Percentiles rank a stretch among this genome's conserved stretches.
Conservation (phyloP, 768 basidiomycete species). For the Auriscalpium vulgare region DNA sequence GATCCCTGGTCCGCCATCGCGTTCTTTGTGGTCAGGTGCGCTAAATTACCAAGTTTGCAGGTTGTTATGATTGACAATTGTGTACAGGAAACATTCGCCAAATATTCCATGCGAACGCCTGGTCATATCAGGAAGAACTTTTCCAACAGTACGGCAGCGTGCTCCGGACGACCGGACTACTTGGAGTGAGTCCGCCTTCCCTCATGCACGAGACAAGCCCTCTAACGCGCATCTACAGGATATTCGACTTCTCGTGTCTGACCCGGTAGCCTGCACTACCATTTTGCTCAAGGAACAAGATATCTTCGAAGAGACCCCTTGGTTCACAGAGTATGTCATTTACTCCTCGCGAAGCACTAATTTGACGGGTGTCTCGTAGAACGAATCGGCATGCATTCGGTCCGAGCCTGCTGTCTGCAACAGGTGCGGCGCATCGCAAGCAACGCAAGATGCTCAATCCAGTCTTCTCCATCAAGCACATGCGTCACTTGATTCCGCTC, state of each 20-base stretch:
- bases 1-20: no score
- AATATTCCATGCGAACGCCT: no score
- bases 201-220: no score
- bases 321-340: neutral
- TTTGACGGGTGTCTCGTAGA: neutral
- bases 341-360: neutral
- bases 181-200: no score
- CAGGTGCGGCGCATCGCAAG: neutral
- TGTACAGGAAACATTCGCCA: no score
- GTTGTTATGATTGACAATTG: no score
- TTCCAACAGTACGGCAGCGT: no score
- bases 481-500: constrained; percentile 2
- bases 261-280: neutral
- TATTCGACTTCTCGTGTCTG: neutral
- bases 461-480: constrained; percentile 1
- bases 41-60: no score
- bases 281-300: neutral
- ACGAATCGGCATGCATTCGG: neutral
- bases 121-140: no score
- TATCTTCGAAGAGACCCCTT: neutral
- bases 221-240: neutral
- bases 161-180: no score
- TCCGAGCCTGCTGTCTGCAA: neutral
- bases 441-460: constrained; percentile 3
- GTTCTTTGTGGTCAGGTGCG: no score